Conservation (phyloP, 306 rosid species). For the Vigna radiata region DNA sequence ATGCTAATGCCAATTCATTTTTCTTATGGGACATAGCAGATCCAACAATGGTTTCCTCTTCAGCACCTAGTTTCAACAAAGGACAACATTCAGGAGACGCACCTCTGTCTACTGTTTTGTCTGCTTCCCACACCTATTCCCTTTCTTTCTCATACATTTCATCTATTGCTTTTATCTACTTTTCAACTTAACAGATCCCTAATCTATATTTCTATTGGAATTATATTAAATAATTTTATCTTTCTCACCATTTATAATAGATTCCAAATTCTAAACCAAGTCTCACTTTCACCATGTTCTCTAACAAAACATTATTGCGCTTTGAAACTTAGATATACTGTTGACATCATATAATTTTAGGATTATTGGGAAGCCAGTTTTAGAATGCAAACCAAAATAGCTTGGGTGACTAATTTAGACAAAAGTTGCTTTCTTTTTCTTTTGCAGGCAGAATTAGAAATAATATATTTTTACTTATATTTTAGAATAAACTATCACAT, state of each 20-base stretch:
- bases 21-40: too few relatives aligned
- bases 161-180: too few relatives aligned
- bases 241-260: too few relatives aligned
- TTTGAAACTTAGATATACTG: neutral
- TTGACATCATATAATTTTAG: neutral
- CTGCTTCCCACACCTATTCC: neutral
- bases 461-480: neutral
- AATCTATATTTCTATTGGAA: too few relatives aligned
- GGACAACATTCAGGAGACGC: constrained; percentile 20
- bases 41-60: constrained; percentile 40
- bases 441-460: too few relatives aligned
- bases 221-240: too few relatives aligned
- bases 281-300: neutral
- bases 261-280: too few relatives aligned
- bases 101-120: neutral
- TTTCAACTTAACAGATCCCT: too few relatives aligned
- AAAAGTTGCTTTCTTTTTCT: neutral
- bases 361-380: neutral
- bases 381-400: neutral
- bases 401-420: neutral
- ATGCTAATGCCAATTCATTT: constrained; percentile 28
- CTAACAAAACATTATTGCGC: neutral
- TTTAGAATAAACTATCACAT: constrained; percentile 31
- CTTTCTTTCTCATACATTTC: constrained; percentile 13
- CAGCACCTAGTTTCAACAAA: constrained; percentile 54